These are phyloP conservation scores for Neurospora tetrasperma DNA, from an alignment of 495 filamentous ascomycete genomes.

Conservation along the genomic window DNA sequence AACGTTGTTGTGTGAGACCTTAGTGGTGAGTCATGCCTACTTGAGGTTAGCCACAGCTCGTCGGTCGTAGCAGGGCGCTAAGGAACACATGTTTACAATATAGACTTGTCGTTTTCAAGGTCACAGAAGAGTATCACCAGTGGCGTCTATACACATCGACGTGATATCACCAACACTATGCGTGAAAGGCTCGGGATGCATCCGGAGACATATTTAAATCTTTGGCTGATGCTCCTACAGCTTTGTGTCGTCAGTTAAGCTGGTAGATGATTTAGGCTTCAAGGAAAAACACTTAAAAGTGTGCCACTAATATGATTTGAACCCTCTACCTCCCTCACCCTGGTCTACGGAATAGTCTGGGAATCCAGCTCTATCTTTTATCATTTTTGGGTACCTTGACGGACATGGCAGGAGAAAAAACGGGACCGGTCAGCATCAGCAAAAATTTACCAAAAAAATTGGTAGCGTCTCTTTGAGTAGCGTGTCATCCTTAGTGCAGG, in stretches of 20 bases:
- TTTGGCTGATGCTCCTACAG: not conserved
- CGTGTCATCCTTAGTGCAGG: conserved; percentile 99
- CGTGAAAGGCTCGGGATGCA: not conserved
- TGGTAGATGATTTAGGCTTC: not conserved
- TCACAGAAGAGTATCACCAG: not conserved
- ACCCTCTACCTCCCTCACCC: conserved; percentile 3
- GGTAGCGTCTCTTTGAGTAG: conserved; percentile 96
- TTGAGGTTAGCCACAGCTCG: not conserved
- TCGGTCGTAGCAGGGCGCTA: not conserved
- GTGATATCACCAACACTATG: not conserved
- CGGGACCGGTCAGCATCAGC: not conserved
- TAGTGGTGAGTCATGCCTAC: not conserved
- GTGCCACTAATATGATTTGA: not conserved
- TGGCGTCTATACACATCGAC: not conserved
- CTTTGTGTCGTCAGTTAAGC: not conserved
- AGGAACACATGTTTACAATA: not conserved
- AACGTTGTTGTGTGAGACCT: not conserved
- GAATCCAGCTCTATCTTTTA: not conserved
- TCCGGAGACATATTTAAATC: not conserved
- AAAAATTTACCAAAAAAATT: conserved; percentile 48
- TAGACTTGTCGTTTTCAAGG: not conserved
- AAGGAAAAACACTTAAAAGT: not conserved
- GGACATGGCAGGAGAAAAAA: not conserved
- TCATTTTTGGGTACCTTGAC: not conserved
- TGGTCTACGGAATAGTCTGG: not conserved